A percentile compares a stretch with the other conserved stretches of the same genome.
Evolutionary conservation across 345 rosid species (phyloP).

Genomic region (Lepidium aucheri): DNA sequence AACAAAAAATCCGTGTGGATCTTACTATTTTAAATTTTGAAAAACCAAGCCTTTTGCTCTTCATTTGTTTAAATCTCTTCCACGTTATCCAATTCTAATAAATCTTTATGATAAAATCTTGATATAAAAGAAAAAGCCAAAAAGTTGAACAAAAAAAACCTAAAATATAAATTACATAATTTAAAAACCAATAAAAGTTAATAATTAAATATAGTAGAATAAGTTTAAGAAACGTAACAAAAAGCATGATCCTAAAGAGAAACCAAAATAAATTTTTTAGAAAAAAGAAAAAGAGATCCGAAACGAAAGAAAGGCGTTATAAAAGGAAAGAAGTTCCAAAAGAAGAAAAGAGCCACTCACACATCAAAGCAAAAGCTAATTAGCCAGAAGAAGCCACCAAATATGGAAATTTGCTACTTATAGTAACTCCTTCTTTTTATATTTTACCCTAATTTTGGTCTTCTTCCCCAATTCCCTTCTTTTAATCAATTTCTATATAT

Average conservation of each 20-base stretch:
- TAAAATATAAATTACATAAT: not conserved
- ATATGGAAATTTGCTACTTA: constrained; percentile 28
- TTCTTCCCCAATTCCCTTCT: constrained; percentile 12
- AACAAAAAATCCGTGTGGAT: not conserved
- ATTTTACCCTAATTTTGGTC: constrained; percentile 26
- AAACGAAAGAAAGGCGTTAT: constrained; percentile 14
- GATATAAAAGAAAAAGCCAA: not conserved
- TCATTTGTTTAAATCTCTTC: not conserved
- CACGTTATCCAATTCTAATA: not conserved
- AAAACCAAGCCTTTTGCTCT: too few relatives aligned
- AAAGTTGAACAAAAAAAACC: too few relatives aligned
- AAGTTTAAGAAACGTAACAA: constrained; percentile 5
- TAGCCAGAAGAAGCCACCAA: constrained; percentile 25
- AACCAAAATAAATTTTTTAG: not conserved
- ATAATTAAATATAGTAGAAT: not conserved
- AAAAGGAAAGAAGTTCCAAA: constrained; percentile 19
- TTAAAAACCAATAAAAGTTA: not conserved
- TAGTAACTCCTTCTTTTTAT: constrained; percentile 23
- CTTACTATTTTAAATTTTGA: constrained; percentile 10
- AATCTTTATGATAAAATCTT: not conserved
- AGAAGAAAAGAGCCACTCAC: constrained; percentile 25
- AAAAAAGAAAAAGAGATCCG: not conserved
- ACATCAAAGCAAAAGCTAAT: constrained; percentile 12
- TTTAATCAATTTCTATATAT: constrained; percentile 1
- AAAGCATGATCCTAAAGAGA: not conserved